Percentiles rank a stretch among this genome's conserved stretches.
Conservation (phyloP, 192 early-diverging fungal genomes). For the Diversispora epigaea region DNA sequence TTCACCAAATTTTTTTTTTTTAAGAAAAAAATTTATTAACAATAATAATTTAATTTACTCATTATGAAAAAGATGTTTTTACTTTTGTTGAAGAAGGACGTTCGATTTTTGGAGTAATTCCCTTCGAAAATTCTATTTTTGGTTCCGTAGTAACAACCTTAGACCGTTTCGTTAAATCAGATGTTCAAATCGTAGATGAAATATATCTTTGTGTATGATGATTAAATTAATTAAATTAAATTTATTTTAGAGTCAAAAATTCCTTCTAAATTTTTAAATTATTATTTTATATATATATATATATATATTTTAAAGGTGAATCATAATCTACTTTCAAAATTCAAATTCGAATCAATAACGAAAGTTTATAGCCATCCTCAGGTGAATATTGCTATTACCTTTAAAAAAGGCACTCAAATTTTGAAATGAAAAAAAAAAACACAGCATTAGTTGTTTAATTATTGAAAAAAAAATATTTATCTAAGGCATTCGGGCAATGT, state of each 20-base stretch:
- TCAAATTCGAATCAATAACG: constrained; percentile 62
- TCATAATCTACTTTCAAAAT: constrained; percentile 77
- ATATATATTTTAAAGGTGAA: constrained; percentile 51
- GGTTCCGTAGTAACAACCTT: constrained; percentile 85
- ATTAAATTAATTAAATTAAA: not conserved
- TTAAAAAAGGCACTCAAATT: constrained; percentile 30
- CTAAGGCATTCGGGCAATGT: constrained; percentile 80
- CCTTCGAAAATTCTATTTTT: constrained; percentile 92
- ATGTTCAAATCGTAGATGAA: constrained; percentile 75
- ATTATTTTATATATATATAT: not conserved
- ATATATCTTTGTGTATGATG: constrained; percentile 63
- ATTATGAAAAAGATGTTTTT: constrained; percentile 65
- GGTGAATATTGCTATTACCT: constrained; percentile 51
- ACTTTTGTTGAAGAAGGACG: constrained; percentile 69
- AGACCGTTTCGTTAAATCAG: constrained; percentile 69
- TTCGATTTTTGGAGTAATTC: constrained; percentile 87
- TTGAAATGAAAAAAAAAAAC: too few relatives aligned
- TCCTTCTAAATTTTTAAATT: not conserved
- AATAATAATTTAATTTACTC: not conserved
- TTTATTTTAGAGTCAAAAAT: not conserved
- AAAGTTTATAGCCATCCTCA: constrained; percentile 75
- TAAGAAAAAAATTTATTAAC: not conserved
- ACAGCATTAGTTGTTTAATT: too few relatives aligned
- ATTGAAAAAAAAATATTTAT: too few relatives aligned
- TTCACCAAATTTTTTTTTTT: not conserved